Evolutionary conservation across 371 early-diverging fungal genomes (phyloP), one percentile per base, ranked within the genome.

Genomic region (Mortierella sp.): DNA sequence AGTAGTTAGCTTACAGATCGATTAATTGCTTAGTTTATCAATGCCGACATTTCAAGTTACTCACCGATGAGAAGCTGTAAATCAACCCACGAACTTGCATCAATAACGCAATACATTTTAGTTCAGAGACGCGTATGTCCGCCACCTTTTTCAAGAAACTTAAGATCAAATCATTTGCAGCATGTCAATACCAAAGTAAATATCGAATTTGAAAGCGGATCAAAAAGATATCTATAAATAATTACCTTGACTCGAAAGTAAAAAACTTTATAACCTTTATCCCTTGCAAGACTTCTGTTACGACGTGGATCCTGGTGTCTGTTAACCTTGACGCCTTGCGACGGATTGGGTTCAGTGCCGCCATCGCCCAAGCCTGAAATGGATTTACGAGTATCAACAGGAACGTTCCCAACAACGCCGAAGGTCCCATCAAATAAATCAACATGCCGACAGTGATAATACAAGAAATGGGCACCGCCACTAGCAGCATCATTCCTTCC

Each of bases 321-420:
- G 82, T 85, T 5, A 84, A 49, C 47, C 68, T 68, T 0, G 77
- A 58, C 1, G 68, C 93, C 56, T 68, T 63, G 1, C 56, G 49
- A 1, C 85, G 79, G 13, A 84, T 59, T n/a, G 76, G 58, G 19
- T 68, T 55, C 45, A 85, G 57, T 28, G 47, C 57, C 12, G 64
- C 22, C 80, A 84, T 82, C 7, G 79, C 53, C 62, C 76, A 81
- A 1, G 71, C 73, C 62, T 85, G 85, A 2, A 82, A 7, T 1
- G 85, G 85, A 26, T 79, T 66, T 2, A 67, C 32, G 8, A 85
- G 23, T 2, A 84, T 70, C 23, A 89, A 66, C 4, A 90, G 45
- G 8, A 74, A 68, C 9, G 90, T 72, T 0, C 92, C 92, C 29
- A 85, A 75, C 6, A 91, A 66, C 17, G 88, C 86, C 12, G 90